Conservation (phyloP, 805 yeast species). For the Hagleromyces aurorensis region DNA sequence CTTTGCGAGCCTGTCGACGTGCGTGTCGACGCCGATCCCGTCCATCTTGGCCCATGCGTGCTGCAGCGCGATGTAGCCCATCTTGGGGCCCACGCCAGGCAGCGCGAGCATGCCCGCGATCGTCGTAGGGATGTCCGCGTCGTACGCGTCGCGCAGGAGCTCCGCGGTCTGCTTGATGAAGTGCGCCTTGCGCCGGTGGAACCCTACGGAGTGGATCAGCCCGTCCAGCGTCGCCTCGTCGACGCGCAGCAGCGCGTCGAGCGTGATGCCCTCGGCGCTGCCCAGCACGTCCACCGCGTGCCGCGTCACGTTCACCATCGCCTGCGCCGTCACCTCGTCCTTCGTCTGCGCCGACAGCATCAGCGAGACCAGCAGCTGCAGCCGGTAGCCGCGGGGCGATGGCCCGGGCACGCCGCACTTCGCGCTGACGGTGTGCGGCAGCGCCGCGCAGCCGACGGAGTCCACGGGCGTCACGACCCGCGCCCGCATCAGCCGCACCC, state of each 20-base stretch:
- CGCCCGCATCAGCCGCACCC: conserved; percentile 58
- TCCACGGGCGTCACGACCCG: conserved; percentile 78
- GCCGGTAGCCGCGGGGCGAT: conserved; percentile 40
- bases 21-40: conserved; percentile 95
- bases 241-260: conserved; percentile 44
- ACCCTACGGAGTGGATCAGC: conserved; percentile 75
- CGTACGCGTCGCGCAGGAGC: conserved; percentile 41
- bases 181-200: conserved; percentile 70
- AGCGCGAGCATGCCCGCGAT: conserved; percentile 54
- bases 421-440: conserved; percentile 36
- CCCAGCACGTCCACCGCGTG: conserved; percentile 37
- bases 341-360: conserved; percentile 91
- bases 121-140: conserved; percentile 67
- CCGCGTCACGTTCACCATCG: conserved; percentile 53
- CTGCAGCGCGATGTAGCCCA: conserved; percentile 79
- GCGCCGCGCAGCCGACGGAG: conserved; percentile 70
- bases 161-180: conserved; percentile 57
- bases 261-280: conserved; percentile 42
- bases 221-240: conserved; percentile 52
- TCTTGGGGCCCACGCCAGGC: conserved; percentile 95
- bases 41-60: conserved; percentile 67
- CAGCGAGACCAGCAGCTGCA: conserved; percentile 68
- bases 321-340: conserved; percentile 74
- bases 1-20: conserved; percentile 69
- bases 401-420: conserved; percentile 25